Percentiles rank a stretch among this genome's conserved stretches.
Evolutionary conservation across 768 basidiomycete species (phyloP).

Genomic region (Rhizopogon vesiculosus): DNA sequence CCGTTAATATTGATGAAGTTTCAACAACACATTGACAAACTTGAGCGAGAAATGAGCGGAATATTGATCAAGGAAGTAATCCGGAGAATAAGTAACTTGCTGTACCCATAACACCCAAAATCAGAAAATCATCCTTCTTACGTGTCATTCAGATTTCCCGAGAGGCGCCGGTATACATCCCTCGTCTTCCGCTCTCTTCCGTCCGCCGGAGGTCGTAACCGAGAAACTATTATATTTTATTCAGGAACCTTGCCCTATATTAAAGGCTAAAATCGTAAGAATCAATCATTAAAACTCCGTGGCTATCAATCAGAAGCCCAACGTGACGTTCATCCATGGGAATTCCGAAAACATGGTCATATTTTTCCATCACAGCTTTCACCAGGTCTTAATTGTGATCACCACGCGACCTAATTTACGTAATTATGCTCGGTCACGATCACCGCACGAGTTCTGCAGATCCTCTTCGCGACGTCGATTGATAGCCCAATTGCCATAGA

Average conservation of each 20-base stretch:
- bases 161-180: neutral
- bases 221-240: neutral
- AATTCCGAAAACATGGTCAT: neutral
- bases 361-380: no score
- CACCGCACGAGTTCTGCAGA: no score
- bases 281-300: slow-evolving; percentile 5
- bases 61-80: neutral
- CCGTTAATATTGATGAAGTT: slow-evolving; percentile 9
- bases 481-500: no score
- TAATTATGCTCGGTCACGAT: no score
- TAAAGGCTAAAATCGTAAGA: slow-evolving; percentile 7
- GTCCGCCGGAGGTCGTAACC: slow-evolving; percentile 1
- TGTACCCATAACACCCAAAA: neutral
- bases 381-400: no score
- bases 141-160: neutral
- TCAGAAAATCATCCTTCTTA: neutral
- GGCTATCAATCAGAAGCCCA: slow-evolving; percentile 7
- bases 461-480: no score
- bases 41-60: neutral
- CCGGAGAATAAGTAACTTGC: neutral
- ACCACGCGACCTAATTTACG: no score
- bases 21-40: slow-evolving; percentile 10
- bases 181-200: neutral
- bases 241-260: slow-evolving; percentile 4
- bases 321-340: slow-evolving; percentile 2